Base-by-base conservation (phyloP, 345 rosid genomes). In the Physaria fendleri region DNA sequence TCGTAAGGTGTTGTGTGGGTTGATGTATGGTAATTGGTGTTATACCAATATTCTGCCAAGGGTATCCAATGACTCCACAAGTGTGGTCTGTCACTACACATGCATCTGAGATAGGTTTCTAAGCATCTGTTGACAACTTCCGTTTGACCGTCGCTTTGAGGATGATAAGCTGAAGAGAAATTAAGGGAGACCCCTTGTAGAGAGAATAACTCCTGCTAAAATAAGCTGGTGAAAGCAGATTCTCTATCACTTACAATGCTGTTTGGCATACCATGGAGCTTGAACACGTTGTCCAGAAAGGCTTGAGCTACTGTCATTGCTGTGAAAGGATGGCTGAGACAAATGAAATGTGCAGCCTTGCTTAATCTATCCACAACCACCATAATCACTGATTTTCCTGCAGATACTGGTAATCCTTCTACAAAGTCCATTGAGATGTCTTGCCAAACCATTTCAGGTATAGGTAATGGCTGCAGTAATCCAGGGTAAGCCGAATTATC, bases 391-490 rank as follows among this genome's bases (percentile, higher is more conserved):
- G 39, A 35, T 2, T 35, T 35, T 0, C 39, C 39, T 0, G 0
- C 2, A 0, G 15, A 35, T 0, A 1, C 0, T 0, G 39, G 16
- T 0, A 35, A 2, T 0, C 39, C 16, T 0, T n/a, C 16, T 0
- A 35, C 13, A 4, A 34, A 34, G 5, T 34, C 15, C 38, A 34
- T 34, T 0, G 38, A 34, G 0, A 34, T 2, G 4, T 34, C 14
- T 1, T 6, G 1, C 38, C 38, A 34, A 1, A 34, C 1, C 0
- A 2, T n/a, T 0, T 34, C 15, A 12, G 15, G 15, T 3, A 34
- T 34, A 0, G 38, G 14, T 4, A 34, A 12, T 0, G 38, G 38
- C 2, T 34, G 38, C 0, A 34, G 0, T 0, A 34, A 0, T 0
- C 15, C 15, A 1, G 38, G 15, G n/a, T 0, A 34, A 0, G 38